Conservation (phyloP, 805 yeast genomes). For the Sugiyamaella chiloensis region DNA sequence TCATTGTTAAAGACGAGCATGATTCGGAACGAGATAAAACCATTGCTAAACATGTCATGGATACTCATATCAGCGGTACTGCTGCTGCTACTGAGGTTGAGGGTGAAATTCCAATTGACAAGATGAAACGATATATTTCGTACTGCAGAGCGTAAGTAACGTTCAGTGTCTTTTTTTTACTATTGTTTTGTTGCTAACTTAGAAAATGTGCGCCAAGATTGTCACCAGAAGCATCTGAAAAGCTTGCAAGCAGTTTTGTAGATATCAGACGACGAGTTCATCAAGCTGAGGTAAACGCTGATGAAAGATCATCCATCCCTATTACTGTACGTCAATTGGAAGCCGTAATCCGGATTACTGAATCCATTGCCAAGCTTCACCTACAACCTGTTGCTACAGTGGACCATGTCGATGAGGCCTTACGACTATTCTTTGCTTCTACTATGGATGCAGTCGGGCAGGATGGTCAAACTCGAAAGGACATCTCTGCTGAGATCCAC, state of each 20-base stretch:
- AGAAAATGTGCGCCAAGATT: constrained; percentile 86
- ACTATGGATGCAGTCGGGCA: constrained; percentile 93
- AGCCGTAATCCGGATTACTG: constrained; percentile 94
- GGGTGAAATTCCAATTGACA: constrained; percentile 84
- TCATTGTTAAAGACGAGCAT: constrained; percentile 94
- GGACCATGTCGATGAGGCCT: constrained; percentile 93
- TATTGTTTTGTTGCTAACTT: not conserved
- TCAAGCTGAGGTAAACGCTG: constrained; percentile 71
- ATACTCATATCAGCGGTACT: constrained; percentile 81
- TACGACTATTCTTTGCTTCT: constrained; percentile 89
- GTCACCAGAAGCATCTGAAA: constrained; percentile 84
- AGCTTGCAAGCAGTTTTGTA: constrained; percentile 87
- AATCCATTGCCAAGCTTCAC: constrained; percentile 83
- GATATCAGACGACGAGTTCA: constrained; percentile 82
- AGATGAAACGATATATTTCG: constrained; percentile 88
- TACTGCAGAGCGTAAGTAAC: constrained; percentile 75
- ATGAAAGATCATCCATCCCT: constrained; percentile 92
- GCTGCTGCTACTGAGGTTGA: constrained; percentile 50
- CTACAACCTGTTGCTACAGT: constrained; percentile 80
- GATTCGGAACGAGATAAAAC: constrained; percentile 78
- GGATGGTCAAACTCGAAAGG: constrained; percentile 52
- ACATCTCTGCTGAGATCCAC: constrained; percentile 66
- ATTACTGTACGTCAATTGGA: constrained; percentile 96
- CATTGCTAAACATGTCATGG: constrained; percentile 93
- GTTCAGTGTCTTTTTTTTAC: too few species aligned